Conservation (phyloP, 495 filamentous ascomycete species). For the Podospora pseudocomata region DNA sequence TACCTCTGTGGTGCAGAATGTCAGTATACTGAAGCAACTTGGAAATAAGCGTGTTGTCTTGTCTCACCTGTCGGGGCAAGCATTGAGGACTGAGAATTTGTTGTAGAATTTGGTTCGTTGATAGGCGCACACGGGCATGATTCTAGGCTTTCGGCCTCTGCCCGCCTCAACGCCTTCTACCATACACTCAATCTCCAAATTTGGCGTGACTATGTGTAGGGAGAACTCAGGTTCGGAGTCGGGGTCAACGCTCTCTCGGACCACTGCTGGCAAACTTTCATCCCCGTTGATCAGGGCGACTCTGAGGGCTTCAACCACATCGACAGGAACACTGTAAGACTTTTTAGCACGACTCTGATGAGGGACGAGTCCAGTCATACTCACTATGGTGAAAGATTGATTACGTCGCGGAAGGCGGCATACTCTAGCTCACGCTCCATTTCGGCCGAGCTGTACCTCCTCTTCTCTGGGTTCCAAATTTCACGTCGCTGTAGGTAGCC, state of each 20-base stretch:
- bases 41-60: neutral
- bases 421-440: constrained; percentile 31
- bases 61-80: constrained; percentile 43
- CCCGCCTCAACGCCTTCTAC: neutral
- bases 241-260: neutral
- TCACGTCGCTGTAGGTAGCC: constrained; percentile 49
- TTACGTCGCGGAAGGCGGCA: neutral
- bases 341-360: constrained; percentile 1
- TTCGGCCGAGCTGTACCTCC: constrained; percentile 44
- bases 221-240: neutral
- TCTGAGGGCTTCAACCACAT: constrained; percentile 3
- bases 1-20: neutral
- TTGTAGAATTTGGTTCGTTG: constrained; percentile 17
- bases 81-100: constrained; percentile 30
- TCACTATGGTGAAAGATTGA: neutral
- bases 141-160: neutral
- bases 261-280: neutral
- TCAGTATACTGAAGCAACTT: neutral
- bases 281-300: neutral
- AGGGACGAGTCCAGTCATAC: neutral
- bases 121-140: neutral
- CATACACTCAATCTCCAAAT: neutral
- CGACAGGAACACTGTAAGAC: neutral
- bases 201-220: neutral
- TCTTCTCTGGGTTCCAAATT: constrained; percentile 39